Conservation (phyloP, 2,329 filamentous ascomycete genomes). For the Xylariaceae sp. region DNA sequence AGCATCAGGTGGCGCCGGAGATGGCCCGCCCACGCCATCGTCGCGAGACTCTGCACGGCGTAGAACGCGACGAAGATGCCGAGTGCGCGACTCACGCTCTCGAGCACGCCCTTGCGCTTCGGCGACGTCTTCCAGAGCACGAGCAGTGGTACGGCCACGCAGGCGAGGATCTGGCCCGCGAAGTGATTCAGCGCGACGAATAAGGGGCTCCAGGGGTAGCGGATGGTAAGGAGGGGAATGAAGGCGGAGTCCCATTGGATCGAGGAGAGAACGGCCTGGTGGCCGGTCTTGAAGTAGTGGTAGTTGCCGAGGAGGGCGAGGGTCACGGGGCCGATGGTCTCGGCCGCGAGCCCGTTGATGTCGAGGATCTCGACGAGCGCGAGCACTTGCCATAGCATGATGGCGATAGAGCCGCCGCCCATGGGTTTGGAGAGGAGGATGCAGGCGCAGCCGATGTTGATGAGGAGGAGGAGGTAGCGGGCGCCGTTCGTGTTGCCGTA, state of each 20-base stretch:
- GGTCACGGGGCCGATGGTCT: slow-evolving; percentile 75
- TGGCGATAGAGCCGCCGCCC: slow-evolving; percentile 76
- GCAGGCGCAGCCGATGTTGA: slow-evolving; percentile 71
- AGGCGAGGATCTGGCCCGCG: slow-evolving; percentile 79
- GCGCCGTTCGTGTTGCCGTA: slow-evolving; percentile 92
- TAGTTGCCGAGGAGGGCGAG: slow-evolving; percentile 86
- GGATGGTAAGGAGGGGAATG: slow-evolving; percentile 74
- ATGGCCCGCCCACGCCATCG: slow-evolving; percentile 85
- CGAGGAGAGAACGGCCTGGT: slow-evolving; percentile 79
- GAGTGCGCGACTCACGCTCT: slow-evolving; percentile 64
- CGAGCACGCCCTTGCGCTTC: slow-evolving; percentile 62
- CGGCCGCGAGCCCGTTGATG: slow-evolving; percentile 54
- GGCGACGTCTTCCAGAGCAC: slow-evolving; percentile 86
- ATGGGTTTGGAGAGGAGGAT: slow-evolving; percentile 88
- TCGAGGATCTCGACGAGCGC: slow-evolving; percentile 64
- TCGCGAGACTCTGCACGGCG: slow-evolving; percentile 75
- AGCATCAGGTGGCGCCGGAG: slow-evolving; percentile 91
- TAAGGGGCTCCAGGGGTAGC: slow-evolving; percentile 85
- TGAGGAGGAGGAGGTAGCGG: slow-evolving; percentile 77
- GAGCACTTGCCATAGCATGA: slow-evolving; percentile 85
- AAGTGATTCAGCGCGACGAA: slow-evolving; percentile 82
- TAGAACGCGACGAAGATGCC: slow-evolving; percentile 77
- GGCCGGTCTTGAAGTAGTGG: slow-evolving; percentile 96
- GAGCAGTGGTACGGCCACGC: slow-evolving; percentile 71
- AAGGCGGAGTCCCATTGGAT: slow-evolving; percentile 98